Conservation (phyloP, 805 yeast species). For the Sugiyamaella valdiviana region DNA sequence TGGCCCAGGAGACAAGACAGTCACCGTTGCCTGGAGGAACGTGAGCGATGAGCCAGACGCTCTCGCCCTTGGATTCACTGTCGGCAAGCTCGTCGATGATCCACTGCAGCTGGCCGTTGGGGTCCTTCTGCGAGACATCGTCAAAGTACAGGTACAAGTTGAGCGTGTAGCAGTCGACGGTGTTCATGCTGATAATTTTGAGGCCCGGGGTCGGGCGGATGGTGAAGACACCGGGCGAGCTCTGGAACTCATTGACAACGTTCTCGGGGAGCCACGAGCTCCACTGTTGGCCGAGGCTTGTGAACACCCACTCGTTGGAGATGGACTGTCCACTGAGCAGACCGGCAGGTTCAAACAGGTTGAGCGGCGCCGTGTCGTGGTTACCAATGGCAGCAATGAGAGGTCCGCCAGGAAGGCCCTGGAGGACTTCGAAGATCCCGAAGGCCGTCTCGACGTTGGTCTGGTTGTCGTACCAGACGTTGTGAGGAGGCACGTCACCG, state of each 20-base stretch:
- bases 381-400: slow-evolving; percentile 61
- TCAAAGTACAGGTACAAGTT: slow-evolving; percentile 50
- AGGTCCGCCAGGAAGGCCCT: slow-evolving; percentile 42
- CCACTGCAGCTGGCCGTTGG: slow-evolving; percentile 60
- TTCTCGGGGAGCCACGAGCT: slow-evolving; percentile 1
- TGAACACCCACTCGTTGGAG: slow-evolving; percentile 41
- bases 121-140: slow-evolving; percentile 46
- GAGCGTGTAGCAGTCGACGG: slow-evolving; percentile 60
- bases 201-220: slow-evolving; percentile 50
- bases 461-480: slow-evolving; percentile 48
- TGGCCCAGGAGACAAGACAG: slow-evolving; percentile 55
- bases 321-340: slow-evolving; percentile 40
- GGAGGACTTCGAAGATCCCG: slow-evolving; percentile 31
- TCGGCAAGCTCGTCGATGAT: slow-evolving; percentile 56
- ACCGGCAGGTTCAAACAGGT: slow-evolving; percentile 38
- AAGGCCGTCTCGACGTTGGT: slow-evolving; percentile 40
- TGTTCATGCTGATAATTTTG: slow-evolving; percentile 56
- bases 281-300: neutral
- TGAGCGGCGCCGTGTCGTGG: slow-evolving; percentile 63
- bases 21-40: slow-evolving; percentile 53
- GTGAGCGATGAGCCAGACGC: slow-evolving; percentile 72
- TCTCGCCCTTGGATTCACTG: slow-evolving; percentile 49
- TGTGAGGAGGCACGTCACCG: slow-evolving; percentile 70
- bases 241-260: slow-evolving; percentile 34
- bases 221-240: slow-evolving; percentile 52